Evolutionary conservation across 2,329 filamentous ascomycete genomes (phyloP), one percentile per base, ranked within the genome.

Genomic region (Colletotrichum falcatum): DNA sequence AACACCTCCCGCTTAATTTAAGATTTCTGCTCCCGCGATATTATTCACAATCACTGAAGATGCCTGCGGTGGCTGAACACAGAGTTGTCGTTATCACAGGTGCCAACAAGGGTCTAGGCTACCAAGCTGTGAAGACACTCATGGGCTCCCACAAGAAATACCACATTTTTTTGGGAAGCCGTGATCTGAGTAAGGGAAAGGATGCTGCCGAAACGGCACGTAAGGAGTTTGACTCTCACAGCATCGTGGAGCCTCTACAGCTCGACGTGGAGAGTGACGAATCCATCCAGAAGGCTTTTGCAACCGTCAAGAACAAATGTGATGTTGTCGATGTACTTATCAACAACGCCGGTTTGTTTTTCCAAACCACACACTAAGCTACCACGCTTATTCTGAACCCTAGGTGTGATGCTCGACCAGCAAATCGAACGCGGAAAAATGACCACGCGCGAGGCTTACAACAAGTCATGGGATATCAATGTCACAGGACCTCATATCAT

Each of bases 391-490:
- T 8, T 12, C 35, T 37, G 35, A 14, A 12, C 35, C 35, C 14
- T 26, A 66, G 64, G 64, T 23, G 64, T 61, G 1, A 61, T 66
- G 64, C 64, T 66, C 16, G 66, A 70, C 12, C 61, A 70, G 23
- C 62, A 66, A 0, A 66, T 60, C 8, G 61, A 66, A 9, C 65
- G 58, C 18, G 65, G 68, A 14, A 68, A 68, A 35, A 61, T 70
- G 62, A 61, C 61, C 2, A 23, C 81, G 20, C 82, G 86, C 11
- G 78, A 82, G 35, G 75, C 78, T 26, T 85, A 81, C 73, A 86
- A 83, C 74, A 79, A 81, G 58, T 76, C 83, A 6, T 88, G 82
- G 76, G 79, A 87, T 56, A 78, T 85, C 72, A 89, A 89, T 73
- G 83, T 86, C 9, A 76, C 84, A 0, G 84, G 86, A 7, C 81